Evolutionary conservation across 1,139 yeast genomes (phyloP).

Genomic region (Lodderomyces oxycetoniae): DNA sequence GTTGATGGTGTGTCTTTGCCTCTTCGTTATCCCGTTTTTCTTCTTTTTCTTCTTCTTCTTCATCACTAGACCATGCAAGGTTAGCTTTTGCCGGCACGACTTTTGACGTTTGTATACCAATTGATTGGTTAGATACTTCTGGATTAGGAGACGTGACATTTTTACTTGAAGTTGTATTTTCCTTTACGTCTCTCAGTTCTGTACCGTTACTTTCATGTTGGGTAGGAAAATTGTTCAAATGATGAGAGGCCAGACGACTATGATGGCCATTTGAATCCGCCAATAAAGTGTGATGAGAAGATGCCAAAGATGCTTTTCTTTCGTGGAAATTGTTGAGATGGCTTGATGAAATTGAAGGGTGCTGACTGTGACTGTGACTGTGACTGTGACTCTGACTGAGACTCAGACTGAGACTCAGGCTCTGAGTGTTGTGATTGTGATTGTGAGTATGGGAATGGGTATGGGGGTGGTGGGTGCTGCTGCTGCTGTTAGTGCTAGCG

Average conservation of each 20-base stretch:
- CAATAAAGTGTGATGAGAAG: constrained; percentile 4
- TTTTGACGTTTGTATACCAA: constrained; percentile 53
- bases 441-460: neutral
- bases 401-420: neutral
- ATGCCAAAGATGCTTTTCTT: constrained; percentile 9
- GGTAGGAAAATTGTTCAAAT: constrained; percentile 7
- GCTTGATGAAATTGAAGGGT: constrained; percentile 7
- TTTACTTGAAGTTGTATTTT: constrained; percentile 11
- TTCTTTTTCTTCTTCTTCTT: constrained; percentile 38
- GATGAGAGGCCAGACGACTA: constrained; percentile 10
- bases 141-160: constrained; percentile 20
- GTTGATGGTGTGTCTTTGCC: neutral
- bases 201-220: constrained; percentile 8
- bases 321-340: constrained; percentile 6
- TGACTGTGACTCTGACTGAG: neutral
- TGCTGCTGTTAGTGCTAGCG: constrained; percentile 3
- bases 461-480: constrained; percentile 5
- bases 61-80: constrained; percentile 80
- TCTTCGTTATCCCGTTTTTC: constrained; percentile 1
- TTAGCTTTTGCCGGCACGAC: constrained; percentile 76
- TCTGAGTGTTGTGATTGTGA: neutral
- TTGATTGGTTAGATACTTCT: constrained; percentile 19
- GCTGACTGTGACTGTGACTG: constrained; percentile 2
- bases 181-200: constrained; percentile 10
- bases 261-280: constrained; percentile 9